phyloP scores from a whole-genome alignment of 768 basidiomycete genomes.

The Boletus rubroflammeus region DNA sequence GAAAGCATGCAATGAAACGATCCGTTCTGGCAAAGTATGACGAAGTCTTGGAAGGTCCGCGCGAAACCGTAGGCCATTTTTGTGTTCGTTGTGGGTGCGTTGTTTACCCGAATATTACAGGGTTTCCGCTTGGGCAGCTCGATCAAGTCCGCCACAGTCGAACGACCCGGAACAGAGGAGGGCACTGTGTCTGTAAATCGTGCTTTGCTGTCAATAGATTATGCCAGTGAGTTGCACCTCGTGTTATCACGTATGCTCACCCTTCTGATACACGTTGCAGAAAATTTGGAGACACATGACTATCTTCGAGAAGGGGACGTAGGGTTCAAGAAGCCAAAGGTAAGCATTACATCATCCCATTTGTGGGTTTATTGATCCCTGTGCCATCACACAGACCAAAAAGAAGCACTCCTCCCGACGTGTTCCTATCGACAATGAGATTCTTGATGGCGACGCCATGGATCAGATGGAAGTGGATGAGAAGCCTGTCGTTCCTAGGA shows the following conservation, averaged over 20 bases:
- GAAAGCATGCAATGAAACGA: conserved; percentile 73
- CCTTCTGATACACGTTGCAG: conserved; percentile 38
- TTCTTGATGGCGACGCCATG: conserved; percentile 9
- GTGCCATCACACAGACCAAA: conserved; percentile 64
- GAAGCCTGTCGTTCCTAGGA: conserved; percentile 62
- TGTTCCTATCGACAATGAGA: conserved; percentile 42
- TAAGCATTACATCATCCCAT: conserved; percentile 24
- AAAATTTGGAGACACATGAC: conserved; percentile 83
- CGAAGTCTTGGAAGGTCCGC: conserved; percentile 75
- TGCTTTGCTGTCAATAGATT: conserved; percentile 81
- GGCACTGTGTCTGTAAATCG: conserved; percentile 67
- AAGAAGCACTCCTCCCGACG: conserved; percentile 83
- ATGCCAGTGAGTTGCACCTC: conserved; percentile 62
- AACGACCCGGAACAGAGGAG: conserved; percentile 44
- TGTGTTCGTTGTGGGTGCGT: background rate
- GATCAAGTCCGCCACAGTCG: conserved; percentile 35
- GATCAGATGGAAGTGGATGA: conserved; percentile 76
- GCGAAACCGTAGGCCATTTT: conserved; percentile 53
- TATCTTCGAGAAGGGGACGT: conserved; percentile 88
- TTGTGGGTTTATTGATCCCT: background rate
- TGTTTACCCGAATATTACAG: conserved; percentile 35
- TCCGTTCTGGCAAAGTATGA: conserved; percentile 91
- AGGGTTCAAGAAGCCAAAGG: conserved; percentile 95
- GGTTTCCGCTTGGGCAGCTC: conserved; percentile 85
- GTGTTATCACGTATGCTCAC: background rate